Conservation (phyloP, 129 eudicot species). For the Escallonia herrerae region DNA sequence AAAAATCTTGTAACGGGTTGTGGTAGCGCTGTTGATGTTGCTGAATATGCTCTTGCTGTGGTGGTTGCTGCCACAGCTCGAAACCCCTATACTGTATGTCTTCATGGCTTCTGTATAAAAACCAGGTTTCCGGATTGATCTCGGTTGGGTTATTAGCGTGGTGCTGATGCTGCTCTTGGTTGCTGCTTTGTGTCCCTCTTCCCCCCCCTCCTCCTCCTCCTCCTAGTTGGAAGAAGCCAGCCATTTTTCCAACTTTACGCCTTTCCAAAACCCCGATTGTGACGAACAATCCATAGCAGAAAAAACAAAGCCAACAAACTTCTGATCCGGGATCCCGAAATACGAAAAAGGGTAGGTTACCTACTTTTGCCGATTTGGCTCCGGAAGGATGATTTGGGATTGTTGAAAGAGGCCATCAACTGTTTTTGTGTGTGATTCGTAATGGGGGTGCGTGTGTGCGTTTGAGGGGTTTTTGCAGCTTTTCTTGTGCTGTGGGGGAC, state of each 20-base stretch:
- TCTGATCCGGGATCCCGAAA: background rate
- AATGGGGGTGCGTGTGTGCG: background rate
- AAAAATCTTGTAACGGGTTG: conserved; percentile 21
- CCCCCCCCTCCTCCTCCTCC: conserved; percentile 16
- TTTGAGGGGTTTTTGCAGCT: background rate
- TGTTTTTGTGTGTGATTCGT: background rate
- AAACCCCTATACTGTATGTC: conserved; percentile 26
- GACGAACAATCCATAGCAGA: conserved; percentile 51
- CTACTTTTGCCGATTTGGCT: too few species aligned
- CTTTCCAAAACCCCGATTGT: conserved; percentile 25
- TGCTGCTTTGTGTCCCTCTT: background rate
- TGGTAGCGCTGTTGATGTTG: conserved; percentile 14
- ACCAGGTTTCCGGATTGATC: conserved; percentile 28
- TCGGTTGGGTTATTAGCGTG: conserved; percentile 7
- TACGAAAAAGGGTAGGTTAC: background rate
- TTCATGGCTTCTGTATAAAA: conserved; percentile 15
- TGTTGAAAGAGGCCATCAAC: background rate
- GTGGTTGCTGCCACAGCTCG: conserved; percentile 48
- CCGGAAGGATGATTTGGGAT: too few species aligned
- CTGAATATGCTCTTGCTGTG: conserved; percentile 25
- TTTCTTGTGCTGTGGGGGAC: background rate
- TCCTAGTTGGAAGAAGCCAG: conserved; percentile 77
- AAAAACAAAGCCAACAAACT: background rate
- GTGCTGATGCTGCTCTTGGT: background rate
- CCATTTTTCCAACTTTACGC: conserved; percentile 39